Evolutionary conservation across 2,329 filamentous ascomycete species (phyloP).

Genomic region (Arthrobotrys sphaeroides): DNA sequence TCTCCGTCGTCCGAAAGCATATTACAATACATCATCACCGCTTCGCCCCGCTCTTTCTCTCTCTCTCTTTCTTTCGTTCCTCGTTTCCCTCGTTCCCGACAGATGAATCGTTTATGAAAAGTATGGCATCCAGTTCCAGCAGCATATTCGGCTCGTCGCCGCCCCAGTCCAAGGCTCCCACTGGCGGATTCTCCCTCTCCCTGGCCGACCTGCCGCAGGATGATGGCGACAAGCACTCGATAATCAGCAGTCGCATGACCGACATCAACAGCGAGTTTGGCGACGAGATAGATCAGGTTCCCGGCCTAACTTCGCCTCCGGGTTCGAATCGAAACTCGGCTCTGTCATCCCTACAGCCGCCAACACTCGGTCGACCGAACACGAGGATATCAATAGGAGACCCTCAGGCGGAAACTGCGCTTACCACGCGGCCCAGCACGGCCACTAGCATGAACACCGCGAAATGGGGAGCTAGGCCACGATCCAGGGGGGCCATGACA

Average conservation of each 20-base stretch:
- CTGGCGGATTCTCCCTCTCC: slow-evolving; percentile 56
- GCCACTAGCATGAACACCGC: slow-evolving; percentile 55
- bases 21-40: slow-evolving; percentile 17
- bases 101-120: slow-evolving; percentile 47
- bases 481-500: slow-evolving; percentile 56
- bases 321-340: slow-evolving; percentile 56
- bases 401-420: slow-evolving; percentile 55
- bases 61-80: slow-evolving; percentile 1
- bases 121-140: slow-evolving; percentile 41
- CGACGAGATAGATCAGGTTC: slow-evolving; percentile 66
- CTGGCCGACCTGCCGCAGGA: slow-evolving; percentile 63
- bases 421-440: slow-evolving; percentile 58
- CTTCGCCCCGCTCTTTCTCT: background rate
- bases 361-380: slow-evolving; percentile 55
- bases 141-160: slow-evolving; percentile 40
- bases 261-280: slow-evolving; percentile 68
- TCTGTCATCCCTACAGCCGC: slow-evolving; percentile 55
- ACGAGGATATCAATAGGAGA: slow-evolving; percentile 58
- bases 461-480: slow-evolving; percentile 56
- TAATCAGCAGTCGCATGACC: slow-evolving; percentile 79
- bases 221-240: slow-evolving; percentile 66
- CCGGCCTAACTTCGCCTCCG: slow-evolving; percentile 62
- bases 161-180: slow-evolving; percentile 29
- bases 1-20: slow-evolving; percentile 6
- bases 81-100: background rate